phyloP scores from a whole-genome alignment of 2,329 filamentous ascomycete species.

The Scopulariopsis brevicaulis region DNA sequence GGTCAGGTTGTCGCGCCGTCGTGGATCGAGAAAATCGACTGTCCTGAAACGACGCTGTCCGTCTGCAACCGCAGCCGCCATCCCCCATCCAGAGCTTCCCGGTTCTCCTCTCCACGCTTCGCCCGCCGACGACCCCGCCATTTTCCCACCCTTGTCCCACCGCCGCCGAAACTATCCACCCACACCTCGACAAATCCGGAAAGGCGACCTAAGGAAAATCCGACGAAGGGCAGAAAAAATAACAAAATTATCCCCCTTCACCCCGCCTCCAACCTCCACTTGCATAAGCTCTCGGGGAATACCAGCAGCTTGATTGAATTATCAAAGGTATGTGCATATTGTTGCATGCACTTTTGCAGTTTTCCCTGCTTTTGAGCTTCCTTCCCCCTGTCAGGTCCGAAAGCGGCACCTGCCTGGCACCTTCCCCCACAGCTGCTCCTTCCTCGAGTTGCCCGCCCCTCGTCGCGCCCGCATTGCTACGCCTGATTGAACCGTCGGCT shows the following conservation, averaged over 20 bases:
- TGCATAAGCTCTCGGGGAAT: constrained; percentile 1
- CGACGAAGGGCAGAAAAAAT: constrained; percentile 10
- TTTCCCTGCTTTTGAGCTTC: neutral
- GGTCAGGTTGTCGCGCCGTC: neutral
- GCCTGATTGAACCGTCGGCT: neutral
- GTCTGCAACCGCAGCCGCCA: neutral
- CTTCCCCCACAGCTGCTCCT: neutral
- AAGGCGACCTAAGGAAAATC: constrained; percentile 11
- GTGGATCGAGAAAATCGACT: neutral
- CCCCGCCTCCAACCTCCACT: constrained; percentile 7
- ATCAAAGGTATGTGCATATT: constrained; percentile 2
- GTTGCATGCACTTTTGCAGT: neutral
- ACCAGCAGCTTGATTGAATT: constrained; percentile 3
- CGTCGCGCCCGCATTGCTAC: neutral
- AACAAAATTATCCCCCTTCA: constrained; percentile 15
- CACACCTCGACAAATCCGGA: constrained; percentile 20
- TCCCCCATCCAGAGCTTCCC: neutral
- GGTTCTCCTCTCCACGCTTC: constrained; percentile 1
- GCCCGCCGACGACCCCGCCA: constrained; percentile 12
- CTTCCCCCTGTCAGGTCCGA: neutral
- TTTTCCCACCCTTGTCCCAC: constrained; percentile 9
- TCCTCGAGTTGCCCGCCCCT: neutral
- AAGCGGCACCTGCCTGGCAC: neutral
- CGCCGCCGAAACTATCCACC: constrained; percentile 8
- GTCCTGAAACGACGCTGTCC: neutral